Conservation (phyloP, 148 eudicot species). For the Nepenthes gracilis region DNA sequence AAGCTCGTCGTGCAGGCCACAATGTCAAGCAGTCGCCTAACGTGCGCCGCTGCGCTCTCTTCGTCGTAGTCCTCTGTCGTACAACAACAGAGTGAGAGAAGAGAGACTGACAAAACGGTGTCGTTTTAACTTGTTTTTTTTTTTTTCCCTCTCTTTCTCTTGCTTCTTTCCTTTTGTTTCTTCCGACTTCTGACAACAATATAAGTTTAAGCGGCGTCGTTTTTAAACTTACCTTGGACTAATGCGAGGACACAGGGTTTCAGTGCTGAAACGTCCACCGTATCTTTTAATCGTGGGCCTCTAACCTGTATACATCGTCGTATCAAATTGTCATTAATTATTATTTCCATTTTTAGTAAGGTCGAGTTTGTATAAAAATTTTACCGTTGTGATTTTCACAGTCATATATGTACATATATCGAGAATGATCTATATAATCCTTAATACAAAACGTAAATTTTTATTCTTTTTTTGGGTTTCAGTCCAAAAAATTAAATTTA, state of each 20-base stretch:
- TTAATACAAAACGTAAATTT: no score
- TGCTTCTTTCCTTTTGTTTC: not conserved
- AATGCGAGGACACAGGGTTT: slow-evolving; percentile 74
- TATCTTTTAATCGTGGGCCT: slow-evolving; percentile 78
- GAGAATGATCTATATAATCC: no score
- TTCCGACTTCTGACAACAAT: slow-evolving; percentile 4
- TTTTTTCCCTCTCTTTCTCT: not conserved
- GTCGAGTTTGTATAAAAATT: no score
- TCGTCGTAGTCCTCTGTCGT: slow-evolving; percentile 76
- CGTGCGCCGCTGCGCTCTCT: slow-evolving; percentile 73
- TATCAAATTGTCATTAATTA: not conserved
- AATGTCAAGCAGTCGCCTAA: slow-evolving; percentile 76
- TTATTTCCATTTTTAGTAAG: not conserved
- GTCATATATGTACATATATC: not conserved
- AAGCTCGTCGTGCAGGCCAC: slow-evolving; percentile 91
- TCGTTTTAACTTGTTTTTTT: slow-evolving; percentile 4
- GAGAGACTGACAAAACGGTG: slow-evolving; percentile 11
- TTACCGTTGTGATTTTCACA: no score
- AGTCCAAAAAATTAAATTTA: no score
- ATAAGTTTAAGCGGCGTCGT: slow-evolving; percentile 25
- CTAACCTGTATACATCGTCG: slow-evolving; percentile 39
- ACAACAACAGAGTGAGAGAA: slow-evolving; percentile 1
- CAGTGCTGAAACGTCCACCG: slow-evolving; percentile 85
- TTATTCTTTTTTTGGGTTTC: no score
- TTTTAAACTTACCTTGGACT: slow-evolving; percentile 58